Percentiles rank a stretch among this genome's conserved stretches.
These are phyloP conservation scores for Alternaria ethzedia DNA, from an alignment of 2,329 filamentous ascomycete genomes.

Conservation along the genomic window DNA sequence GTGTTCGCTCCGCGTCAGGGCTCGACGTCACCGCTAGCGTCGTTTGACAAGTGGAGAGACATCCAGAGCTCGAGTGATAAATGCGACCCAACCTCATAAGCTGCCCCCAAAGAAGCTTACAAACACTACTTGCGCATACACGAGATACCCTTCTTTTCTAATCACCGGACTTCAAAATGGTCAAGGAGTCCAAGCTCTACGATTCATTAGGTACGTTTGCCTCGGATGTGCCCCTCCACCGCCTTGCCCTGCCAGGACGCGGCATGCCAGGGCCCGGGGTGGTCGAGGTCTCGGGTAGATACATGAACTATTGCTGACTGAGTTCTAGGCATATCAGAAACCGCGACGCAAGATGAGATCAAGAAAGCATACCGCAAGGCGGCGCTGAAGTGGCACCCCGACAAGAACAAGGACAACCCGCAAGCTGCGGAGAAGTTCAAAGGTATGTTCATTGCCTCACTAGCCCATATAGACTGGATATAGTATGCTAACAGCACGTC, in stretches of 20 bases:
- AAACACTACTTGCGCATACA: constrained; percentile 17
- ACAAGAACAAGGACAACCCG: constrained; percentile 96
- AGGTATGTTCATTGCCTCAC: constrained; percentile 50
- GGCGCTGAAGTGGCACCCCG: constrained; percentile 90
- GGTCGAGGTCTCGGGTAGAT: constrained; percentile 12
- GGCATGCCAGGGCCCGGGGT: neutral
- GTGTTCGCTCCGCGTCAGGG: constrained; percentile 12
- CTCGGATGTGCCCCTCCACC: constrained; percentile 29
- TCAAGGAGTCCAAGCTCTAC: constrained; percentile 95
- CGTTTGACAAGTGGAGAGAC: constrained; percentile 38
- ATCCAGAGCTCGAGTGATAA: constrained; percentile 32
- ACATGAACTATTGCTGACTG: constrained; percentile 27
- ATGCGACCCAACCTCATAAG: constrained; percentile 29
- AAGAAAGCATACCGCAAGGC: constrained; percentile 95
- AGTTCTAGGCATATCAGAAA: constrained; percentile 68
- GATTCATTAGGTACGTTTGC: constrained; percentile 68
- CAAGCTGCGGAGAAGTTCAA: constrained; percentile 93
- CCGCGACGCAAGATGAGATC: constrained; percentile 89
- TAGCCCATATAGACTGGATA: neutral
- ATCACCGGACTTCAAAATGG: constrained; percentile 66
- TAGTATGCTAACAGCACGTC: constrained; percentile 19
- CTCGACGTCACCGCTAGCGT: constrained; percentile 29
- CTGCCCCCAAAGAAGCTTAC: constrained; percentile 22
- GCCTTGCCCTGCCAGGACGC: constrained; percentile 9
- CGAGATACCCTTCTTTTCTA: constrained; percentile 16